Base-by-base conservation (phyloP, 371 early-diverging fungal genomes). In the Rhizomucor pusillus region DNA sequence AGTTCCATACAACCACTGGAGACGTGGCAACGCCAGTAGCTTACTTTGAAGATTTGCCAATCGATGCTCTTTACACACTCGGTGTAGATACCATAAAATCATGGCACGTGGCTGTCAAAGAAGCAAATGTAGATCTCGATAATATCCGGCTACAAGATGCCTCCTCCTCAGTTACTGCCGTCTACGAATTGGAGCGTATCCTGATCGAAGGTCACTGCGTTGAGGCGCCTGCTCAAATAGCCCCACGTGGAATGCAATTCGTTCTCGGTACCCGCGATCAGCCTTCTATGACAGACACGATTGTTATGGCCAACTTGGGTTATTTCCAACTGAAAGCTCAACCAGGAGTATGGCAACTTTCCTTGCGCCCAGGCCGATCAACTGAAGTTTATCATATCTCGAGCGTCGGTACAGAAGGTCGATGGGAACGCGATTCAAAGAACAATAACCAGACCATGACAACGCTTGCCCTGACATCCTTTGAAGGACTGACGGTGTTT, bases 291-390 rank as follows among this genome's bases (percentile, higher is more conserved):
- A 87, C 85, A 0, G 96, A 94, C 59, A 96, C 96, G 2, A 90
- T 94, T 36, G 93, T 96, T 2, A 97, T 97, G 98, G 92, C 93
- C 34, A 97, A 97, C 52, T 75, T 94, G 18, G 98, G 98, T 1
- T 97, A 97, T 61, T 80, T 95, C 58, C 98, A 97, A 63, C 78
- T 97, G 34, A 91, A 93, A 63, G 93, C 95, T 2, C 80, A 81
- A 43, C 94, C 95, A 0, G 98, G 98, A 36, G 79, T 92, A 1
- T 97, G 92, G 92, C 60, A 73, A 20, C 75, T 97, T 37, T 60
- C 71, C 2, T 60, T 96, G 14, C 80, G 98, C n/a, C 79, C 82
- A 6, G 96, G 96, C 0, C 85, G 89, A 9, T 92, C 93, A 0
- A 62, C 67, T 1, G 80, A 91, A n/a, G 65, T 96, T 5, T 95